phyloP scores from a whole-genome alignment of 2,329 filamentous ascomycete genomes.

The Alternaria arborescens region DNA sequence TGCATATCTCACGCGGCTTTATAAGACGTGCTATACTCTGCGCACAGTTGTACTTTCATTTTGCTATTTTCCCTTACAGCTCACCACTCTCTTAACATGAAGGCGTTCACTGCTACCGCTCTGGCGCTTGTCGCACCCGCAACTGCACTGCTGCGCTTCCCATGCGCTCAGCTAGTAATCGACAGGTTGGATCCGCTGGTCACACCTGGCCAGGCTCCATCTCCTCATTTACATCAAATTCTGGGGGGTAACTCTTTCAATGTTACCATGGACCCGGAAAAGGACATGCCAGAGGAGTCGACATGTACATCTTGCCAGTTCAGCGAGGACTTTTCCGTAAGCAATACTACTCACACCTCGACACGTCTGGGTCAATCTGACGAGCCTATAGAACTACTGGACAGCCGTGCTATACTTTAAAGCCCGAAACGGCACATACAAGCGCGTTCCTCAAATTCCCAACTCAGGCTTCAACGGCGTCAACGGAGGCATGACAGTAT shows the following conservation, averaged over 20 bases:
- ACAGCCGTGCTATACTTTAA: constrained; percentile 45
- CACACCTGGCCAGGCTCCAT: constrained; percentile 32
- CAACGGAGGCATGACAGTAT: constrained; percentile 41
- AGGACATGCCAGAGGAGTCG: constrained; percentile 33
- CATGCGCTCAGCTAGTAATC: constrained; percentile 36
- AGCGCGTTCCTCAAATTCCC: constrained; percentile 35
- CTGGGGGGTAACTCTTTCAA: constrained; percentile 39
- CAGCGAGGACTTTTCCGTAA: constrained; percentile 34
- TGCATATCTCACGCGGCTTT: not conserved
- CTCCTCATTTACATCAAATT: constrained; percentile 39
- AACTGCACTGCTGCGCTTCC: constrained; percentile 35
- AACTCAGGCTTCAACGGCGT: constrained; percentile 40
- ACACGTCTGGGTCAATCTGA: not conserved
- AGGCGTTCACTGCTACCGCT: constrained; percentile 14
- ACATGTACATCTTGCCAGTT: constrained; percentile 44
- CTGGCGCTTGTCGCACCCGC: constrained; percentile 27
- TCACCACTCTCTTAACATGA: constrained; percentile 25
- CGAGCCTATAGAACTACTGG: constrained; percentile 38
- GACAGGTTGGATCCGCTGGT: constrained; percentile 38
- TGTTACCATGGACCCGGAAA: constrained; percentile 32
- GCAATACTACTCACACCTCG: not conserved
- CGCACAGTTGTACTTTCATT: not conserved
- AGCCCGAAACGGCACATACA: constrained; percentile 39
- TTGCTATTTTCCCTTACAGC: not conserved
- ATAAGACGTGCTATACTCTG: constrained; percentile 4